Evolutionary conservation across 2,329 filamentous ascomycete species (phyloP).

Genomic region (Ophiostoma pallidulum): DNA sequence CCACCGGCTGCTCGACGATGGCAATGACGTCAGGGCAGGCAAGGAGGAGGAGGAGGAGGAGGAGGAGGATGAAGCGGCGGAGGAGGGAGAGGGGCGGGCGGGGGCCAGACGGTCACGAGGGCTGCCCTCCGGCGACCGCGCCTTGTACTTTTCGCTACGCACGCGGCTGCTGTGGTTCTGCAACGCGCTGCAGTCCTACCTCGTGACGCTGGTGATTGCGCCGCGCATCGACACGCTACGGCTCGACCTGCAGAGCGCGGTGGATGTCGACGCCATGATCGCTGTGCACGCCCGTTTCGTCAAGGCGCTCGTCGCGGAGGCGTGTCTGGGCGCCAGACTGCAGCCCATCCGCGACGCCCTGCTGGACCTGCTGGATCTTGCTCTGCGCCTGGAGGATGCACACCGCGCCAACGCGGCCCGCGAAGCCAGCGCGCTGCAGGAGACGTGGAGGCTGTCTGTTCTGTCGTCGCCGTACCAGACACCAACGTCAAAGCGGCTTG

Average conservation of each 20-base stretch:
- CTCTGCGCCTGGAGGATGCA: constrained; percentile 57
- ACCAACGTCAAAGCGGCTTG: constrained; percentile 8
- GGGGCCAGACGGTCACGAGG: too few species aligned
- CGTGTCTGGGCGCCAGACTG: constrained; percentile 60
- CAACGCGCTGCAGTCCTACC: constrained; percentile 63
- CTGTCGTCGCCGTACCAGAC: constrained; percentile 23
- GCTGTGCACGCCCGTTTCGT: constrained; percentile 56
- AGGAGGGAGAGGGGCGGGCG: too few species aligned
- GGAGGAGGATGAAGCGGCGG: constrained; percentile 17
- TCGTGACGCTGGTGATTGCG: constrained; percentile 62
- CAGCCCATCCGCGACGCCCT: constrained; percentile 62
- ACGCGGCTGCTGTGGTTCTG: constrained; percentile 69
- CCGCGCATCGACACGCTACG: constrained; percentile 49
- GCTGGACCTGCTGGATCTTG: constrained; percentile 66
- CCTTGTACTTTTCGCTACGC: constrained; percentile 51
- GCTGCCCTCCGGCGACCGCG: constrained; percentile 27
- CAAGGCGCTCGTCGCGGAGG: constrained; percentile 53
- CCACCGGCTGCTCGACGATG: constrained; percentile 35
- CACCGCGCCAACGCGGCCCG: constrained; percentile 33
- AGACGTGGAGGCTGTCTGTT: constrained; percentile 30
- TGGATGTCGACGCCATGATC: constrained; percentile 77
- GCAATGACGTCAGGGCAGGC: constrained; percentile 15
- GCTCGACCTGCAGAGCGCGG: constrained; percentile 46
- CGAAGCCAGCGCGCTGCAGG: constrained; percentile 29
- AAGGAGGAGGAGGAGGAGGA: constrained; percentile 14